These are phyloP conservation scores for Zygnema cylindricum DNA, from an alignment of 139 green algal genomes.

Conservation along the genomic window DNA sequence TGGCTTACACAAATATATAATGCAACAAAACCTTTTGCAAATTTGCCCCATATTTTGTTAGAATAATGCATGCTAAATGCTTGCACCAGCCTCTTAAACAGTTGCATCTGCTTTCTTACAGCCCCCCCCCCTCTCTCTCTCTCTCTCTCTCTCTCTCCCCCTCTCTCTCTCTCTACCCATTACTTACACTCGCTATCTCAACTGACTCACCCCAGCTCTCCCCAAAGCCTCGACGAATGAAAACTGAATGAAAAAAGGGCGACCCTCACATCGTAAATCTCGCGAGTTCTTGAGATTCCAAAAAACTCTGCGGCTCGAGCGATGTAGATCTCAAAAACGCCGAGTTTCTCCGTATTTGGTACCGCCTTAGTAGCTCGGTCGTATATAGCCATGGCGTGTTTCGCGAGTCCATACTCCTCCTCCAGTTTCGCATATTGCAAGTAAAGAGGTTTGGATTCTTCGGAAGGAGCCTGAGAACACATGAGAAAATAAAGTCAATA, in stretches of 20 bases:
- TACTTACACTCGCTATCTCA: not conserved
- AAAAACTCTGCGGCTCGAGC: conserved; percentile 89
- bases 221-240: not conserved
- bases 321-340: conserved; percentile 88
- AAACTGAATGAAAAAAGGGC: not conserved
- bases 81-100: too few species aligned
- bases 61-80: too few species aligned
- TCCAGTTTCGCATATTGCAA: conserved; percentile 88
- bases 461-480: conserved; percentile 63
- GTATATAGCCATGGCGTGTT: conserved; percentile 87
- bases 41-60: too few species aligned
- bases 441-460: conserved; percentile 79
- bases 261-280: conserved; percentile 86
- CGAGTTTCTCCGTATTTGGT: conserved; percentile 76
- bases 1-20: too few species aligned
- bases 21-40: too few species aligned
- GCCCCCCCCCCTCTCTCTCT: too few species aligned
- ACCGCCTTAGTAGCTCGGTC: conserved; percentile 77
- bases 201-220: too few species aligned
- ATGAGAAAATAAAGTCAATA: not conserved
- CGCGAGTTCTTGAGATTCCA: conserved; percentile 91
- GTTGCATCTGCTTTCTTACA: too few species aligned
- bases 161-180: too few species aligned
- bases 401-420: conserved; percentile 88
- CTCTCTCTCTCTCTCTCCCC: too few species aligned